Percentiles rank a stretch among this genome's conserved stretches.
Evolutionary conservation across 345 rosid species (phyloP).

Genomic region (Populus deltoides): DNA sequence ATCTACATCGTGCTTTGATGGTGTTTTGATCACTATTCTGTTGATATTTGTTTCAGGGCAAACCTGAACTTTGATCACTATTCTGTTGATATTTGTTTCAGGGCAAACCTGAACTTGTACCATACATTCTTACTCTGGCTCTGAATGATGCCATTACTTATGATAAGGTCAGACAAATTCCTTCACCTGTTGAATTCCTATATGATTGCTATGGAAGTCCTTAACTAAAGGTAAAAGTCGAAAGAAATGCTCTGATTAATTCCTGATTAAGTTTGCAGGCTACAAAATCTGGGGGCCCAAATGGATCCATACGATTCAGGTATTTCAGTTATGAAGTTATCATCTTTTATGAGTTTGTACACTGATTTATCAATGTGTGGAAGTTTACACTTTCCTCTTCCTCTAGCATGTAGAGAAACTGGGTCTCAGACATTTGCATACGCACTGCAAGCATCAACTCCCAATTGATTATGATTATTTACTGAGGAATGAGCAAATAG

Average conservation of each 20-base stretch:
- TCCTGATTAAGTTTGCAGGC: constrained; percentile 49
- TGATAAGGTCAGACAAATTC: constrained; percentile 66
- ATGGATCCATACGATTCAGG: constrained; percentile 92
- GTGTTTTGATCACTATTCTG: neutral
- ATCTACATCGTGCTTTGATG: neutral
- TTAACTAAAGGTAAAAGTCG: neutral
- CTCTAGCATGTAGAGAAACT: neutral
- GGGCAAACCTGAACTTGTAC: constrained; percentile 66
- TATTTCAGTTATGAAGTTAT: constrained; percentile 30
- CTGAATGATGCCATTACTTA: constrained; percentile 80
- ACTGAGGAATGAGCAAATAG: neutral
- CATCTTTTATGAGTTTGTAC: neutral
- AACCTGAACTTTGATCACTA: constrained; percentile 27
- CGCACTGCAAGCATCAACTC: neutral
- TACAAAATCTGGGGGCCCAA: constrained; percentile 91
- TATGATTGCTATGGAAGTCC: neutral
- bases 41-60: constrained; percentile 38
- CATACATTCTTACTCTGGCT: constrained; percentile 66
- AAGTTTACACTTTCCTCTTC: neutral
- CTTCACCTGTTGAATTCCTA: neutral
- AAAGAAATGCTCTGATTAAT: constrained; percentile 15
- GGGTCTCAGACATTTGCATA: neutral
- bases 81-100: constrained; percentile 21
- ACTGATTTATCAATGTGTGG: neutral
- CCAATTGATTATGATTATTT: neutral